Conservation (phyloP, 345 rosid species). For the Clausena lansium region DNA sequence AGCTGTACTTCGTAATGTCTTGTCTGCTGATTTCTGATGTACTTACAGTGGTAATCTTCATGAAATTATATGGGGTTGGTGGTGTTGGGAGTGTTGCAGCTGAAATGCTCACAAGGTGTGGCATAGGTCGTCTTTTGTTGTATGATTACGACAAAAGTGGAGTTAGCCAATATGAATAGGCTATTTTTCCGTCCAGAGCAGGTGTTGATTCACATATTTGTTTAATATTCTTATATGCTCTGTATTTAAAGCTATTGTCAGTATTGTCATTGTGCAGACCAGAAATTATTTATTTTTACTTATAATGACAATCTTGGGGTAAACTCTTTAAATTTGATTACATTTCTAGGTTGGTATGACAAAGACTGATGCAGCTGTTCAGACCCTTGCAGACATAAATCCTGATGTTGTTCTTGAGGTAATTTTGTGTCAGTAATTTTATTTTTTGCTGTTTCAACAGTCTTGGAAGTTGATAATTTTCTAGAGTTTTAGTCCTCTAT, state of each 20-base stretch:
- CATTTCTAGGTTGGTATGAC: conserved; percentile 83
- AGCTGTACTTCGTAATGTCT: neutral
- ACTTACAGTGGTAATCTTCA: conserved; percentile 2
- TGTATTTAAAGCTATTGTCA: neutral
- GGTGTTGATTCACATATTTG: conserved; percentile 38
- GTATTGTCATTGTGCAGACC: neutral
- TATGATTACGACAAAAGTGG: conserved; percentile 96
- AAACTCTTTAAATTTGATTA: conserved; percentile 4
- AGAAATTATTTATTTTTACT: neutral
- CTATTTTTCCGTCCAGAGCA: conserved; percentile 95
- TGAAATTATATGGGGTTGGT: conserved; percentile 72
- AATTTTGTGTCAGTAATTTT: conserved; percentile 17
- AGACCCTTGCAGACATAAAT: conserved; percentile 89
- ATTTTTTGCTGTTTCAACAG: neutral
- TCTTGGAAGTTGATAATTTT: neutral
- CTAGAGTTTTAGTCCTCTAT: conserved; percentile 2
- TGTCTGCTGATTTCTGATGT: neutral
- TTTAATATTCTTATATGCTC: neutral
- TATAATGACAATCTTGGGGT: neutral
- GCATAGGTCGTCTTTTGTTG: conserved; percentile 91
- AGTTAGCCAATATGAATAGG: conserved; percentile 96
- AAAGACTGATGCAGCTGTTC: conserved; percentile 99
- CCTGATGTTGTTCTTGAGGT: conserved; percentile 94
- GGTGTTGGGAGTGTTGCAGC: conserved; percentile 99
- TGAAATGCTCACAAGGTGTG: conserved; percentile 98